These are phyloP conservation scores for Setaria viridis DNA, from an alignment of 202 grass and related monocot species.

Conservation along the genomic window DNA sequence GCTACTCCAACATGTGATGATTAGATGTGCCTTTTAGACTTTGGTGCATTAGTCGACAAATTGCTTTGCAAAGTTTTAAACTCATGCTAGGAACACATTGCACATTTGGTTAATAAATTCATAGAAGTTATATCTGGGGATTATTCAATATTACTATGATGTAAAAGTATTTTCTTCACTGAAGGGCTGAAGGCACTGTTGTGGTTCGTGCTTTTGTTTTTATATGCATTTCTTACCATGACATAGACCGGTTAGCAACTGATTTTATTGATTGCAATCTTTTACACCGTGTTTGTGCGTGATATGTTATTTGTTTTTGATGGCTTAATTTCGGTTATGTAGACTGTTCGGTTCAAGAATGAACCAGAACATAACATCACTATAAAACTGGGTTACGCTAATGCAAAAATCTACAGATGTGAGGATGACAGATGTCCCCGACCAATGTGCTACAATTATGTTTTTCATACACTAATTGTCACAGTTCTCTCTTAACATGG, in stretches of 20 bases:
- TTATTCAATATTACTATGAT: background rate
- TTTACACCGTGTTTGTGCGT: background rate
- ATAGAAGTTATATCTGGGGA: background rate
- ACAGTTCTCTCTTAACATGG: background rate
- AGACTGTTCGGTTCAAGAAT: slow-evolving; percentile 99
- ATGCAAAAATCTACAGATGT: slow-evolving; percentile 98
- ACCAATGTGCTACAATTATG: slow-evolving; percentile 96
- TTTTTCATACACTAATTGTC: background rate
- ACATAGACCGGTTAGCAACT: slow-evolving; percentile 10
- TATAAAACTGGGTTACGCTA: slow-evolving; percentile 96
- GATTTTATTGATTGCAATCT: background rate
- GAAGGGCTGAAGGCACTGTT: background rate
- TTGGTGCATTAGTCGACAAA: background rate
- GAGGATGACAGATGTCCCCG: slow-evolving; percentile 88
- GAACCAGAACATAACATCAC: slow-evolving; percentile 98
- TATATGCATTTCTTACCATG: background rate
- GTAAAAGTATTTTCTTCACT: background rate
- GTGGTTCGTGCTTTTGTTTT: slow-evolving; percentile 26
- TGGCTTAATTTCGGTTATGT: slow-evolving; percentile 37
- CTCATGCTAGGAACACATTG: background rate
- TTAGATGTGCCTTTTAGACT: background rate
- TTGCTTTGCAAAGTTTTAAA: background rate
- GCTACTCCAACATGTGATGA: background rate
- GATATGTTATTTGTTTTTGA: slow-evolving; percentile 3
- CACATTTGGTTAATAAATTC: slow-evolving; percentile 6